Conservation (phyloP, 768 basidiomycete genomes). For the Cytidiella melzeri region DNA sequence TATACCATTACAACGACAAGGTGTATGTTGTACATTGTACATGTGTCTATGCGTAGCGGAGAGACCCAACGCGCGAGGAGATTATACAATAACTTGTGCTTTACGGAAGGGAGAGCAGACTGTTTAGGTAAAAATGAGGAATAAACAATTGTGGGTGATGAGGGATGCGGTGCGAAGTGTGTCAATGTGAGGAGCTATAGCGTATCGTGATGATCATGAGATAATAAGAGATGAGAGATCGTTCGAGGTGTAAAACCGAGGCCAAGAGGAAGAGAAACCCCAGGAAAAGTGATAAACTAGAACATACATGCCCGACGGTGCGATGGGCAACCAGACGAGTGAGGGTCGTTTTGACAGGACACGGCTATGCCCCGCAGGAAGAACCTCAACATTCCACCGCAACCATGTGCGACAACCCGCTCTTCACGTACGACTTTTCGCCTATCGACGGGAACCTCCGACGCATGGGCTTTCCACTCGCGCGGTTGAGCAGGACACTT, state of each 20-base stretch:
- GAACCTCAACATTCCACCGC: slow-evolving; percentile 33
- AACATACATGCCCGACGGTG: neutral
- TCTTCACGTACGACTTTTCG: slow-evolving; percentile 43
- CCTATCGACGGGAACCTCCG: slow-evolving; percentile 27
- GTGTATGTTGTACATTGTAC: neutral
- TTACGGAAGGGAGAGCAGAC: too few relatives aligned
- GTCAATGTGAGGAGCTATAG: neutral
- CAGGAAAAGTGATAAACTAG: neutral
- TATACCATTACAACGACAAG: neutral
- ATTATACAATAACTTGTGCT: neutral
- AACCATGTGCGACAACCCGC: slow-evolving; percentile 46
- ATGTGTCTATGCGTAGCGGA: neutral
- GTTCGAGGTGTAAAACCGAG: neutral
- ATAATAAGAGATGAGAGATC: neutral
- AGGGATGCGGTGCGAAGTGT: neutral
- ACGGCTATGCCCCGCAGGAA: neutral
- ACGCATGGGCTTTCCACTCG: slow-evolving; percentile 52
- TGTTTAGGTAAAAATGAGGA: too few relatives aligned
- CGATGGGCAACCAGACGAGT: neutral
- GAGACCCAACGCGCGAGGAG: neutral
- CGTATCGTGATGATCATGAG: neutral
- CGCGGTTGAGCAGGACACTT: slow-evolving; percentile 49
- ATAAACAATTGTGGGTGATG: neutral
- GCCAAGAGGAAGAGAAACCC: neutral
- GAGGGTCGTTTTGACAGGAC: neutral